Conservation (phyloP, 345 rosid genomes). For the Litchi chinensis region DNA sequence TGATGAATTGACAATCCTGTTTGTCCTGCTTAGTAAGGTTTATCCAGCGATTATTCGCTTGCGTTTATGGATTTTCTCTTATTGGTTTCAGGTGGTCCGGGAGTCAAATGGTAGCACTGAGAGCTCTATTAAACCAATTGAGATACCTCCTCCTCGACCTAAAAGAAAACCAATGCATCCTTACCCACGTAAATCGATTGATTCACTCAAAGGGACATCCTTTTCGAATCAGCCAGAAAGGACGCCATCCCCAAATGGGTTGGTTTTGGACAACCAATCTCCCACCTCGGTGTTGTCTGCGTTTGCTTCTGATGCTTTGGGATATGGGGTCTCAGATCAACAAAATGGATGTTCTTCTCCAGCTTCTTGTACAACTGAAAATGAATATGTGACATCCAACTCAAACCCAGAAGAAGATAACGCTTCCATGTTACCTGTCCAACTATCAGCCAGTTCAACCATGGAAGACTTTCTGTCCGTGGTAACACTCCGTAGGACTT, state of each 20-base stretch:
- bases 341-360: conserved; percentile 58
- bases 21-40: not conserved
- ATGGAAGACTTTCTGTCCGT: conserved; percentile 19
- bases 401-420: conserved; percentile 36
- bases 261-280: conserved; percentile 48
- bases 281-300: conserved; percentile 66
- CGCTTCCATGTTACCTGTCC: conserved; percentile 14
- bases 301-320: conserved; percentile 40
- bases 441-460: conserved; percentile 17
- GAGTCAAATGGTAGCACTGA: conserved; percentile 38
- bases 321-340: conserved; percentile 45
- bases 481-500: conserved; percentile 21
- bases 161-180: conserved; percentile 85
- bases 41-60: not conserved
- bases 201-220: conserved; percentile 25
- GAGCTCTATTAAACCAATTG: conserved; percentile 46
- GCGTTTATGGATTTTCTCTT: conserved; percentile 15
- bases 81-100: conserved; percentile 57
- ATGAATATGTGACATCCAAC: conserved; percentile 36
- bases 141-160: conserved; percentile 92
- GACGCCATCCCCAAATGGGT: conserved; percentile 42
- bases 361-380: conserved; percentile 57
- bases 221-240: conserved; percentile 34
- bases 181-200: conserved; percentile 69
- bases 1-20: not conserved